Evolutionary conservation across 2,329 filamentous ascomycete species (phyloP), one percentile per base, ranked within the genome.

Genomic region (Pseudopithomyces maydicus): DNA sequence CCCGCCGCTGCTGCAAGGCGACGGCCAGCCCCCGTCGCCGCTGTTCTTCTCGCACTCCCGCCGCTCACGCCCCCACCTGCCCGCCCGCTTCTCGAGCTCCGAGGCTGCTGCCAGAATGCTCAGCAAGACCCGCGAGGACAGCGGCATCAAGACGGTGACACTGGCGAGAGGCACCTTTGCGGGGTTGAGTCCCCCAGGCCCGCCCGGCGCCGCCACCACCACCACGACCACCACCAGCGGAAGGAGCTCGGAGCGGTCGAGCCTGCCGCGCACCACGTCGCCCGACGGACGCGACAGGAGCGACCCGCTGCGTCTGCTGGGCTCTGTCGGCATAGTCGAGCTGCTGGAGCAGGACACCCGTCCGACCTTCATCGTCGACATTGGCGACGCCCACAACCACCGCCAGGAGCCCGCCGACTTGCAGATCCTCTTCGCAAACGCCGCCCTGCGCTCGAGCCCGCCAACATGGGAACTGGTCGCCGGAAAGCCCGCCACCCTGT

Each of bases 321-420:
- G 85, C 41, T 83, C 84, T 23, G 80, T 92, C 50, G 88, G 89
- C 22, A 82, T 91, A 10, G 76, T 88, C 19, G 91, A 94, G 72
- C 78, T 94, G 38, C 75, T 95, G 39, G 90, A 94, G 68, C 85
- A 90, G 63, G 91, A 95, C 70, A 85, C 89, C 48, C 81, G 91
- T 45, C 91, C 90, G 2, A 90, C 89, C 0, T 91, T 94, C 66
- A 83, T 94, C 41, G 80, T 94, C 33, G 90, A 94, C 66, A 76
- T 90, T 49, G 79, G 80, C 7, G 85, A 88, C 65, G 73, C 80
- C 1, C 73, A 77, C n/a, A 88, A 87, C 63, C 81, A 80, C 45
- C 78, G 76, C 20, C 78, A 82, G 1, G 81, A 82, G 0, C 54
- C 60, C 1, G 50, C 55, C 4, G 79, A 80, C 1, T 74, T 93